A percentile compares a stretch with the other conserved stretches of the same genome.
Evolutionary conservation across 768 basidiomycete genomes (phyloP).

Genomic region (Mycena vulgaris): DNA sequence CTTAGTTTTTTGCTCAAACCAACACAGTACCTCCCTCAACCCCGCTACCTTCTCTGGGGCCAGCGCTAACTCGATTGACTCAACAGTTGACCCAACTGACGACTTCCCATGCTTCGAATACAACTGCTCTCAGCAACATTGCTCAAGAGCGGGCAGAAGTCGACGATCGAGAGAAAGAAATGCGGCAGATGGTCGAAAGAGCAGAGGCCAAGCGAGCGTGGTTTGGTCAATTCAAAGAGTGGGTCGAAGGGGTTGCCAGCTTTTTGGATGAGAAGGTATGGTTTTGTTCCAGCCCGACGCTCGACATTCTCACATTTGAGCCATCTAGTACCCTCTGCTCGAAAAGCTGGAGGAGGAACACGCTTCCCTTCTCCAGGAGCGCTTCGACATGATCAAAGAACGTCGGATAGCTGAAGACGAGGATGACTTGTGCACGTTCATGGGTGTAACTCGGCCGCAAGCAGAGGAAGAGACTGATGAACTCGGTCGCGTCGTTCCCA

Average conservation of each 20-base stretch:
- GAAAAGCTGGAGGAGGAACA: constrained; percentile 87
- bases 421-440: constrained; percentile 83
- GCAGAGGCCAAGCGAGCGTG: constrained; percentile 87
- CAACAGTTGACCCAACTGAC: constrained; percentile 73
- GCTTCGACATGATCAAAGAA: constrained; percentile 74
- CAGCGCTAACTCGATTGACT: constrained; percentile 74
- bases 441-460: constrained; percentile 60
- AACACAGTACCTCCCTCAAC: constrained; percentile 75
- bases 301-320: constrained; percentile 7
- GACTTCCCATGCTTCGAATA: constrained; percentile 77
- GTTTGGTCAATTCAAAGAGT: constrained; percentile 84
- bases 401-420: constrained; percentile 84
- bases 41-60: constrained; percentile 74
- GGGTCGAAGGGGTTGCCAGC: constrained; percentile 86
- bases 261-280: constrained; percentile 91
- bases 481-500: constrained; percentile 66
- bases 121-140: constrained; percentile 68
- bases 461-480: constrained; percentile 71
- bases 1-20: constrained; percentile 31
- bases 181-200: constrained; percentile 80
- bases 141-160: constrained; percentile 76
- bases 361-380: constrained; percentile 80
- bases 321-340: constrained; percentile 78
- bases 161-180: constrained; percentile 77
- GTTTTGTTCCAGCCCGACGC: constrained; percentile 4